Evolutionary conservation across 805 yeast species (phyloP).

Genomic region (Barnettozyma populi): DNA sequence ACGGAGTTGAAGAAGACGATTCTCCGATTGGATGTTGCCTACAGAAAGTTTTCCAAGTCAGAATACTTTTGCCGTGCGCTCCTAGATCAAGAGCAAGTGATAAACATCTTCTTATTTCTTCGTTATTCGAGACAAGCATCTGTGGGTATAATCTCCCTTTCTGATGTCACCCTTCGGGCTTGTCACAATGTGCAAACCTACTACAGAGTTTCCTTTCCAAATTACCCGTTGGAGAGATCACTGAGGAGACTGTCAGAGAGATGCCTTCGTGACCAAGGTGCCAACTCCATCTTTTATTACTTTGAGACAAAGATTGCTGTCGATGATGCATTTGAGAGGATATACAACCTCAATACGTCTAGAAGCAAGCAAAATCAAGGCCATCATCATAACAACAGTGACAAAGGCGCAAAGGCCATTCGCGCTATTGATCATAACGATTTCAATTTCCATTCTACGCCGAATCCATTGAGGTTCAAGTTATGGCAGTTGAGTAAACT

Average conservation of each 20-base stretch:
- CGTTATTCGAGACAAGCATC: constrained; percentile 38
- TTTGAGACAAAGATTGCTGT: constrained; percentile 39
- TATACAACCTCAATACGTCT: constrained; percentile 41
- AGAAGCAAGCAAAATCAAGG: constrained; percentile 20
- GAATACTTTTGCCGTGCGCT: constrained; percentile 32
- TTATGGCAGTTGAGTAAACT: constrained; percentile 33
- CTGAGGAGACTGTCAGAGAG: constrained; percentile 36
- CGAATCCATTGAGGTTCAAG: constrained; percentile 30
- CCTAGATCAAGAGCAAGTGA: constrained; percentile 30
- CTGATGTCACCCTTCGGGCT: constrained; percentile 18
- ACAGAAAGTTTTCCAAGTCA: constrained; percentile 32
- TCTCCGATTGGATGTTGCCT: constrained; percentile 29
- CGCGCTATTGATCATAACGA: constrained; percentile 39
- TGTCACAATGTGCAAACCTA: constrained; percentile 3
- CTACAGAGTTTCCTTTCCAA: constrained; percentile 24
- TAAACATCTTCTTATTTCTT: constrained; percentile 35
- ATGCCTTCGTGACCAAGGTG: constrained; percentile 43
- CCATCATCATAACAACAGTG: constrained; percentile 2
- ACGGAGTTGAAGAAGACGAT: constrained; percentile 26
- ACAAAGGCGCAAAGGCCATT: constrained; percentile 11
- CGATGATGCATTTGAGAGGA: constrained; percentile 39
- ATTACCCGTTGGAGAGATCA: constrained; percentile 36
- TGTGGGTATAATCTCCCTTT: constrained; percentile 27
- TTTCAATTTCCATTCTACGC: constrained; percentile 35
- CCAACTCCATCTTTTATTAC: constrained; percentile 37